A percentile compares a stretch with the other conserved stretches of the same genome.
phyloP scores from a whole-genome alignment of 768 basidiomycete species.

The Tulasnella sp. region DNA sequence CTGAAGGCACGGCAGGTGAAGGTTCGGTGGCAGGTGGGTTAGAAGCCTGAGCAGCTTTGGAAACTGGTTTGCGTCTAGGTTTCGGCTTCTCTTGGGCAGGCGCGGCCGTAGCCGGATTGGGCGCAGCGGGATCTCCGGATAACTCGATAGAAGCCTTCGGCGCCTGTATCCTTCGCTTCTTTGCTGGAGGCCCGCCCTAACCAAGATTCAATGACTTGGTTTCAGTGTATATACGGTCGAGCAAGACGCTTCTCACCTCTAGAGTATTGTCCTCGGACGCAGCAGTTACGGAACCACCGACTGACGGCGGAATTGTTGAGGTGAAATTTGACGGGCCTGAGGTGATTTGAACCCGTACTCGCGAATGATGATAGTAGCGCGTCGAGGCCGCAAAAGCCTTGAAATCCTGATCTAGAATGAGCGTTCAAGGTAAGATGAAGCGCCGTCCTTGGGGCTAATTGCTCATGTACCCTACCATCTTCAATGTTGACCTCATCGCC shows the following conservation, averaged over 20 bases:
- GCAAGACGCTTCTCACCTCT: background rate
- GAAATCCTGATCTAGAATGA: slow-evolving; percentile 13
- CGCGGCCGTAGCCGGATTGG: background rate
- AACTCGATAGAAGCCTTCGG: background rate
- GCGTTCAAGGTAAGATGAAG: background rate
- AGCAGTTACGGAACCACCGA: background rate
- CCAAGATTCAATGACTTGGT: too few relatives aligned
- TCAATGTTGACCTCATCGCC: slow-evolving; percentile 57
- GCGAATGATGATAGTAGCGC: slow-evolving; percentile 8
- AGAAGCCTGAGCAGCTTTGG: too few relatives aligned
- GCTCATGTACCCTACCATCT: slow-evolving; percentile 46
- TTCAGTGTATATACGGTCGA: background rate
- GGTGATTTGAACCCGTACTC: background rate
- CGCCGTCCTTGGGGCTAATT: background rate
- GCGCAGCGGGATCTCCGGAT: background rate
- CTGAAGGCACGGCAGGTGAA: too few relatives aligned
- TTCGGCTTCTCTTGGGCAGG: background rate
- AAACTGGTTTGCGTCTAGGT: background rate
- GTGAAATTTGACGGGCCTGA: background rate
- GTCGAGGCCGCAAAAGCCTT: slow-evolving; percentile 1
- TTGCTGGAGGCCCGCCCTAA: background rate
- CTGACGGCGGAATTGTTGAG: background rate
- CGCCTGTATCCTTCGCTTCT: background rate
- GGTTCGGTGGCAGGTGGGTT: too few relatives aligned
- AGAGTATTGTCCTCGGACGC: background rate